A percentile compares a stretch with the other conserved stretches of the same genome.
Evolutionary conservation across 352 stramenopile species (phyloP).

Genomic region (Phytophthora sp.): DNA sequence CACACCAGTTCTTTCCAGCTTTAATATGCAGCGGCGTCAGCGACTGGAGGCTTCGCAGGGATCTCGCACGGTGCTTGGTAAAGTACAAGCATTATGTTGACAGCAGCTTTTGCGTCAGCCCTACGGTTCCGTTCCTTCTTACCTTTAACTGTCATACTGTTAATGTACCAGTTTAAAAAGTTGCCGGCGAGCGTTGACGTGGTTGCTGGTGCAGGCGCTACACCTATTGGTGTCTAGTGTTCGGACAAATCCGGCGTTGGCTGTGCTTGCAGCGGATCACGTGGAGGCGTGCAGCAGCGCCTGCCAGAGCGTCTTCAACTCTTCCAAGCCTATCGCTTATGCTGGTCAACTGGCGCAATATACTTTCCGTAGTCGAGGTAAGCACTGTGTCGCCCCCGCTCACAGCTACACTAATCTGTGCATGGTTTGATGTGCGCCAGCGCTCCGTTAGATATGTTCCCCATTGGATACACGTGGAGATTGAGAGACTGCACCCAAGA

Average conservation of each 20-base stretch:
- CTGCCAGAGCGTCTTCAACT: background rate
- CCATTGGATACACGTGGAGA: slow-evolving; percentile 2
- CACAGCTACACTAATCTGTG: background rate
- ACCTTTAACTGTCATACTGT: slow-evolving; percentile 5
- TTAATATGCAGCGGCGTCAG: background rate
- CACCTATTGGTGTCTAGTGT: background rate
- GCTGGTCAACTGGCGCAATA: background rate
- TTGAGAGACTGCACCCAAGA: slow-evolving; percentile 1
- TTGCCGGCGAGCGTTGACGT: slow-evolving; percentile 4
- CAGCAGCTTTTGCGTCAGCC: slow-evolving; percentile 3
- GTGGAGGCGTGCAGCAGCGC: no score
- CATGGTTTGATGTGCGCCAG: slow-evolving; percentile 2
- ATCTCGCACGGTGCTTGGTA: slow-evolving; percentile 3
- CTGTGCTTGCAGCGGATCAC: background rate
- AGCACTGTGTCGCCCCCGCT: slow-evolving; percentile 4
- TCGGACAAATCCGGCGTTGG: background rate
- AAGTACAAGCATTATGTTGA: slow-evolving; percentile 13
- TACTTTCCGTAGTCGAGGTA: slow-evolving; percentile 10
- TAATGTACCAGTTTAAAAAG: slow-evolving; percentile 7
- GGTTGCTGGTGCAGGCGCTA: slow-evolving; percentile 2
- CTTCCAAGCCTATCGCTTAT: background rate
- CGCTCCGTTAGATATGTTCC: background rate
- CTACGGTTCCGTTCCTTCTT: slow-evolving; percentile 11
- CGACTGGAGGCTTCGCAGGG: no score
- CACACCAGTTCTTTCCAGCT: background rate